These are phyloP conservation scores for Lodderomyces jiufengensis DNA, from an alignment of 1,139 yeast species.

Conservation along the genomic window DNA sequence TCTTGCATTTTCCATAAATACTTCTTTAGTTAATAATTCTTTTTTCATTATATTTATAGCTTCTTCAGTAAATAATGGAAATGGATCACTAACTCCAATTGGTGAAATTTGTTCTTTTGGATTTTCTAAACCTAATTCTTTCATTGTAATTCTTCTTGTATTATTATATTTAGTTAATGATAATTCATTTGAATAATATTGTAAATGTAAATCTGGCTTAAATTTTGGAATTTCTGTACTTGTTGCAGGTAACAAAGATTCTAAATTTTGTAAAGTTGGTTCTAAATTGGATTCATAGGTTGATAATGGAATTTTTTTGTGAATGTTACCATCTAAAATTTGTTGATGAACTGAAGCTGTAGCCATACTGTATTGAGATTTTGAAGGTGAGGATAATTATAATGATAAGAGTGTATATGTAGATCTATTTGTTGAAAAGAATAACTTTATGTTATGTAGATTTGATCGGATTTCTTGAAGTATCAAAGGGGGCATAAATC, in stretches of 20 bases:
- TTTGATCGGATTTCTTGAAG: not conserved
- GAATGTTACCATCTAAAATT: constrained; percentile 9
- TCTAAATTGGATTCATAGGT: constrained; percentile 6
- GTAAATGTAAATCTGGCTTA: constrained; percentile 44
- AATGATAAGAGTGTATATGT: not conserved
- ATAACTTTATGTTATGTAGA: no score
- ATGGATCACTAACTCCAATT: constrained; percentile 54
- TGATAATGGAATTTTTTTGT: constrained; percentile 8
- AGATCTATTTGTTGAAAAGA: no score
- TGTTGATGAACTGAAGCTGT: constrained; percentile 6
- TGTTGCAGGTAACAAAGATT: constrained; percentile 1
- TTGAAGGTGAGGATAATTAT: not conserved
- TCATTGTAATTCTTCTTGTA: constrained; percentile 46
- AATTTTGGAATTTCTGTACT: constrained; percentile 18
- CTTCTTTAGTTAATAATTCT: constrained; percentile 44
- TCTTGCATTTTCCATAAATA: constrained; percentile 43
- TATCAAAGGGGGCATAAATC: not conserved
- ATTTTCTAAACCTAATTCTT: constrained; percentile 38
- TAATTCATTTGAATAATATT: constrained; percentile 25
- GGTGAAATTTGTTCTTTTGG: constrained; percentile 38
- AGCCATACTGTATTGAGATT: constrained; percentile 4
- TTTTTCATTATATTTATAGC: constrained; percentile 54
- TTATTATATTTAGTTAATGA: constrained; percentile 20
- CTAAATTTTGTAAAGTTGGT: constrained; percentile 1
- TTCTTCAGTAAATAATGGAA: constrained; percentile 55